These are phyloP conservation scores for Pinus taeda DNA, from an alignment of 75 land plant species.

Conservation along the genomic window DNA sequence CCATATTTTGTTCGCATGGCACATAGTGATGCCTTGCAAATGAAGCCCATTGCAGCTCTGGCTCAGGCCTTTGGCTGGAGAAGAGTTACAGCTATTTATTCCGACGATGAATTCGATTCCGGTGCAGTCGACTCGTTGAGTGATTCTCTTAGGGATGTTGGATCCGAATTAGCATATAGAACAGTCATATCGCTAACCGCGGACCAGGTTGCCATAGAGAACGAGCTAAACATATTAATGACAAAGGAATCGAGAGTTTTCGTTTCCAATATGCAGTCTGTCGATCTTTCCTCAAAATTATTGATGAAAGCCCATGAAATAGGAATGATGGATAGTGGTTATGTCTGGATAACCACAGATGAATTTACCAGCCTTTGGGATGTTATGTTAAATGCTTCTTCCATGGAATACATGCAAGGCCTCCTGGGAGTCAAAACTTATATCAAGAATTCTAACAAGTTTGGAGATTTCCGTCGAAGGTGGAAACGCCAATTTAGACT, in stretches of 20 bases:
- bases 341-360: conserved; percentile 55
- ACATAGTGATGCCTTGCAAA: conserved; percentile 45
- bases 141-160: conserved; percentile 23
- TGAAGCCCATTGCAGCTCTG: conserved; percentile 30
- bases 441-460: conserved; percentile 17
- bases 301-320: conserved; percentile 32
- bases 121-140: conserved; percentile 26
- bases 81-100: conserved; percentile 32
- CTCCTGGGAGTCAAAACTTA: too few species aligned
- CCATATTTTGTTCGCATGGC: conserved; percentile 47
- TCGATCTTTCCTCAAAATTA: conserved; percentile 7
- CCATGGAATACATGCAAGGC: too few species aligned
- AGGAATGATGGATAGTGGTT: conserved; percentile 45
- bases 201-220: conserved; percentile 15
- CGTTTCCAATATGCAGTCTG: conserved; percentile 33
- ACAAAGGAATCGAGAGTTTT: conserved; percentile 49
- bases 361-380: conserved; percentile 4
- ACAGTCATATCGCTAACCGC: conserved; percentile 28
- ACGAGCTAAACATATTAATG: conserved; percentile 31
- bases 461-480: conserved; percentile 18
- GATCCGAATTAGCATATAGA: conserved; percentile 22
- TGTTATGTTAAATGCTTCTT: too few species aligned
- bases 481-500: conserved; percentile 25
- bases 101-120: conserved; percentile 36
- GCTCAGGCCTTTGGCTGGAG: conserved; percentile 41